Conservation (phyloP, 1,284 basidiomycete genomes). For the Rhodotorula mucilaginosa region DNA sequence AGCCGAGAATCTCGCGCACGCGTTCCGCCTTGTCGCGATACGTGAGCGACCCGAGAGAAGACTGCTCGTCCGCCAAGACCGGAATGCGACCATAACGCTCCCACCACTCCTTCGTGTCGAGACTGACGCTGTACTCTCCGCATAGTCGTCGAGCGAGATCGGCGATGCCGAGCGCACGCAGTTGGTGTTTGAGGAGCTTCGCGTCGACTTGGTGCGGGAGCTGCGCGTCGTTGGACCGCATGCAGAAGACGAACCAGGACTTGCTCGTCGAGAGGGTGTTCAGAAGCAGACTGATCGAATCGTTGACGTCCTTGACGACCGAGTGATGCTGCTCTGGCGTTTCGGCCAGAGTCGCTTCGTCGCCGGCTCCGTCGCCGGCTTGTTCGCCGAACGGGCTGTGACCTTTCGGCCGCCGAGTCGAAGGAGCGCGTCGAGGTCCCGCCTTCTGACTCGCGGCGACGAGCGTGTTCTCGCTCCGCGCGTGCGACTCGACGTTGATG, state of each 20-base stretch:
- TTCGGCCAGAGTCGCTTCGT: neutral
- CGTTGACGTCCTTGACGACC: slow-evolving; percentile 36
- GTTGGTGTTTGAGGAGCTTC: slow-evolving; percentile 84
- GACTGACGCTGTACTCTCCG: slow-evolving; percentile 72
- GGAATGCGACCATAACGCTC: slow-evolving; percentile 66
- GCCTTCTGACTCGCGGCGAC: slow-evolving; percentile 88
- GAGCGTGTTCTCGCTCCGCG: slow-evolving; percentile 87
- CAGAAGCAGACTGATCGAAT: slow-evolving; percentile 31
- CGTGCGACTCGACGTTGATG: slow-evolving; percentile 85
- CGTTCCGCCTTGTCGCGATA: slow-evolving; percentile 50
- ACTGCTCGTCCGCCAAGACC: slow-evolving; percentile 58
- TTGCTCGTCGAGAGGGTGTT: slow-evolving; percentile 35
- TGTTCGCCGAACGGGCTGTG: slow-evolving; percentile 46
- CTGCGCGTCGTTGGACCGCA: slow-evolving; percentile 93
- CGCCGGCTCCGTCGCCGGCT: slow-evolving; percentile 57
- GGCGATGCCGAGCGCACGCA: slow-evolving; percentile 73
- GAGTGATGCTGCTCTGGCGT: slow-evolving; percentile 8
- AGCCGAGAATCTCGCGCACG: slow-evolving; percentile 63
- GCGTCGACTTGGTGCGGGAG: slow-evolving; percentile 91
- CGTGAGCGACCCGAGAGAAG: slow-evolving; percentile 48
- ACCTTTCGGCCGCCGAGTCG: slow-evolving; percentile 67
- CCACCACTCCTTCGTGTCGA: slow-evolving; percentile 84
- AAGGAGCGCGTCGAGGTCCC: slow-evolving; percentile 88
- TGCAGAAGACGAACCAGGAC: slow-evolving; percentile 84
- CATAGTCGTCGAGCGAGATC: slow-evolving; percentile 71